These are phyloP conservation scores for Erysimum cheiri DNA, from an alignment of 441 rosid species.

Conservation along the genomic window DNA sequence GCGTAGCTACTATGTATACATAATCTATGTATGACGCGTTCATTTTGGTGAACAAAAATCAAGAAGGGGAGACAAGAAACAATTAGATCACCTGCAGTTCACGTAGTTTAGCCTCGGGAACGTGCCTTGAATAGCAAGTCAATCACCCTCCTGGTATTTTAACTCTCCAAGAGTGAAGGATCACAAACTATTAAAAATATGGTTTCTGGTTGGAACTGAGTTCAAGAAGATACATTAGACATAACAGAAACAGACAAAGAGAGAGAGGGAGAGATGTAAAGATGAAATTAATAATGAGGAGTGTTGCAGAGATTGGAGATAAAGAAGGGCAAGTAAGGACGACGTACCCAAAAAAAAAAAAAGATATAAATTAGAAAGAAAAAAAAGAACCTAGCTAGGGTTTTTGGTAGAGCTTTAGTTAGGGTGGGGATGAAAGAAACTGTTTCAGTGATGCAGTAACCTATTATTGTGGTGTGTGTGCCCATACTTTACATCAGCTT, in stretches of 20 bases:
- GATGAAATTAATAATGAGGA: conserved; percentile 37
- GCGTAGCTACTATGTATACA: not conserved
- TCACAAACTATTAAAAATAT: conserved; percentile 23
- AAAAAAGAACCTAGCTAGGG: conserved; percentile 38
- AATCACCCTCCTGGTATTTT: conserved; percentile 18
- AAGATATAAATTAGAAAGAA: not conserved
- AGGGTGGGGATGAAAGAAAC: conserved; percentile 49
- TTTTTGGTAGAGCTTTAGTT: conserved; percentile 36
- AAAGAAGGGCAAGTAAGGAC: conserved; percentile 34
- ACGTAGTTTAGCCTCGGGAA: conserved; percentile 6
- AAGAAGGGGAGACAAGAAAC: conserved; percentile 21
- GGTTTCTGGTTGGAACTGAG: conserved; percentile 43
- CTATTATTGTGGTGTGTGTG: conserved; percentile 41
- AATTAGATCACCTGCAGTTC: conserved; percentile 34
- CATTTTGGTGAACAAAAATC: conserved; percentile 2
- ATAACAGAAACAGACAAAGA: conserved; percentile 32
- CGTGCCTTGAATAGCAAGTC: conserved; percentile 39
- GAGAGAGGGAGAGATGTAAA: conserved; percentile 30
- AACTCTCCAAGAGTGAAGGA: conserved; percentile 24
- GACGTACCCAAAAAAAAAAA: conserved; percentile 27
- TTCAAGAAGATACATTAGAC: conserved; percentile 37
- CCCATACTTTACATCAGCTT: conserved; percentile 43
- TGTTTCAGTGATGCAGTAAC: conserved; percentile 44
- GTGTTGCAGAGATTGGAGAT: conserved; percentile 38
- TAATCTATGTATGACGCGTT: not conserved